phyloP scores from a whole-genome alignment of 225 moss, liverwort and hornwort genomes.

The Antitrichia curtipendula region DNA sequence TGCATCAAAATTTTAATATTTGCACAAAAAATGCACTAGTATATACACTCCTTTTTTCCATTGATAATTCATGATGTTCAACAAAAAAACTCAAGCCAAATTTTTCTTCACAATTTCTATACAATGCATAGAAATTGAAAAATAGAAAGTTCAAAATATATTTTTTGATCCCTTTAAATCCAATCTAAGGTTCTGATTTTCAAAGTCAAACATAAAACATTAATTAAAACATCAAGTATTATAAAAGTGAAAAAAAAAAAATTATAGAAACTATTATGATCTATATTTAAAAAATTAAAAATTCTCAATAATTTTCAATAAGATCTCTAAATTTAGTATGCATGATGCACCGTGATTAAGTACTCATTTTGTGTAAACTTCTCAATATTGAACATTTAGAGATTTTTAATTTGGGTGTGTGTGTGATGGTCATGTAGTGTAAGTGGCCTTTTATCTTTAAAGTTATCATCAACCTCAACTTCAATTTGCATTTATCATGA shows the following conservation, averaged over 20 bases:
- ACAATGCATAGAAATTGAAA: background rate
- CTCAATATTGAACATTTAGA: background rate
- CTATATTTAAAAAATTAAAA: background rate
- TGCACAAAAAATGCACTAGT: too few species aligned
- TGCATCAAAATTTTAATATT: too few species aligned
- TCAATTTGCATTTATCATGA: rapidly evolving
- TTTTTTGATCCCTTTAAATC: background rate
- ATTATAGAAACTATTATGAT: rapidly evolving
- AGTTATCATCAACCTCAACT: background rate
- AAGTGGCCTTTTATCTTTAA: background rate
- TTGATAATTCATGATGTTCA: too few species aligned
- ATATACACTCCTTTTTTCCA: background rate
- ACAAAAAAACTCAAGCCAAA: background rate
- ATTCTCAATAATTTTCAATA: background rate
- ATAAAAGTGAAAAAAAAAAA: background rate
- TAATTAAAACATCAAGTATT: background rate
- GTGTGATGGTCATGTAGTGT: background rate
- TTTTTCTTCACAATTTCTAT: background rate
- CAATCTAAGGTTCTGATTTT: background rate
- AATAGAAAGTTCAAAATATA: background rate
- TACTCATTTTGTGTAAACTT: background rate
- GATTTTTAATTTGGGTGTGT: background rate
- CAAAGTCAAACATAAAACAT: background rate
- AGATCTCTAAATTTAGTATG: background rate
- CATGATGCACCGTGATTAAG: rapidly evolving